Evolutionary conservation across 2,329 filamentous ascomycete species (phyloP).

Genomic region (Tolypocladium ovalisporum): DNA sequence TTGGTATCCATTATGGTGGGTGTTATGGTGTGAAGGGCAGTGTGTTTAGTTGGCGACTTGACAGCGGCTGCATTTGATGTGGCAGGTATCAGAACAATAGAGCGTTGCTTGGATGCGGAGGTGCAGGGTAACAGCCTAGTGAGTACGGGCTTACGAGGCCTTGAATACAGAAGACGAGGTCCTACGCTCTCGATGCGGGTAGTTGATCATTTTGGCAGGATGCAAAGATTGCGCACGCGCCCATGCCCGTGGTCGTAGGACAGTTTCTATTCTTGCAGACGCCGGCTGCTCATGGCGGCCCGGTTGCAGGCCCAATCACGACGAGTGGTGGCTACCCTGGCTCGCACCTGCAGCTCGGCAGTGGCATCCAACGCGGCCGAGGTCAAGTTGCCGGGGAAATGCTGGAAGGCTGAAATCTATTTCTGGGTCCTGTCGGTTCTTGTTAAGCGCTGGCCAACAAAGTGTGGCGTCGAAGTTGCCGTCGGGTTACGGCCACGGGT

Average conservation of each 20-base stretch:
- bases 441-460: not conserved
- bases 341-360: not conserved
- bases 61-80: not conserved
- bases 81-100: not conserved
- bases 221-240: not conserved
- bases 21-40: not conserved
- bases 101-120: no score
- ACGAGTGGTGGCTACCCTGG: not conserved
- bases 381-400: not conserved
- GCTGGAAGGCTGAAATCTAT: not conserved
- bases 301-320: not conserved
- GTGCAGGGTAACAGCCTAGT: no score
- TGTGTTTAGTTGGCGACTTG: not conserved
- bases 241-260: not conserved
- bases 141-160: not conserved
- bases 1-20: not conserved
- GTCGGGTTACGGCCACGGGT: no score
- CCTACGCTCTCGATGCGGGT: not conserved
- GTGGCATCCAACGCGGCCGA: not conserved
- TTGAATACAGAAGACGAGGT: not conserved
- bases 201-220: not conserved
- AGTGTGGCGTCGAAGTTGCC: not conserved
- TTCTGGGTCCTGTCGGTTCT: not conserved
- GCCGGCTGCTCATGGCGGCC: not conserved
- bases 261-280: not conserved